Evolutionary conservation across 352 stramenopile genomes (phyloP).

Genomic region (Phytophthora sp.): DNA sequence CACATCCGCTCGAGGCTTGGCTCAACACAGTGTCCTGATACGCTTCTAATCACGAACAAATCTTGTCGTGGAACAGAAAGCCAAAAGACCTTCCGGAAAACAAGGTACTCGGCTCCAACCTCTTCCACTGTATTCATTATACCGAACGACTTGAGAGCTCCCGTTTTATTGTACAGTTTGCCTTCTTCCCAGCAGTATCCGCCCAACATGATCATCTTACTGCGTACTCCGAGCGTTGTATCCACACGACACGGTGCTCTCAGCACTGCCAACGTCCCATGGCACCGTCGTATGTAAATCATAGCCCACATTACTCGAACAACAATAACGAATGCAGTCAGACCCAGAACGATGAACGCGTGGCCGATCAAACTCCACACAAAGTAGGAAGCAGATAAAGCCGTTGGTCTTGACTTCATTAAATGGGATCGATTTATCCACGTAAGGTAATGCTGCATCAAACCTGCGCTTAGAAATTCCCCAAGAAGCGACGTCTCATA

Average conservation of each 20-base stretch:
- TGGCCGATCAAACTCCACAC: slow-evolving; percentile 36
- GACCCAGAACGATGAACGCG: slow-evolving; percentile 18
- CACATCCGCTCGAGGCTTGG: slow-evolving; percentile 16
- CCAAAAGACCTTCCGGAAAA: slow-evolving; percentile 29
- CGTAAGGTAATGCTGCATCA: slow-evolving; percentile 26
- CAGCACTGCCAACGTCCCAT: slow-evolving; percentile 11
- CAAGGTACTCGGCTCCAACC: slow-evolving; percentile 20
- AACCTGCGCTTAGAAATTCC: slow-evolving; percentile 15
- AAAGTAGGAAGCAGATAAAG: slow-evolving; percentile 32
- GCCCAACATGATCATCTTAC: slow-evolving; percentile 21
- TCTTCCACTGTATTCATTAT: slow-evolving; percentile 24
- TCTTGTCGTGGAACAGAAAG: slow-evolving; percentile 15
- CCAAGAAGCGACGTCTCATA: slow-evolving; percentile 31
- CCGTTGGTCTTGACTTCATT: slow-evolving; percentile 3
- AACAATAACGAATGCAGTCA: slow-evolving; percentile 15
- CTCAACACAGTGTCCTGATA: slow-evolving; percentile 19
- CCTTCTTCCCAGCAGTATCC: slow-evolving; percentile 25
- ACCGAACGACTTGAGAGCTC: slow-evolving; percentile 28
- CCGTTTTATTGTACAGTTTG: slow-evolving; percentile 27
- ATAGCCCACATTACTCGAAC: slow-evolving; percentile 10
- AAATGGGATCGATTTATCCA: slow-evolving; percentile 25
- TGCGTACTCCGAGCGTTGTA: slow-evolving; percentile 19
- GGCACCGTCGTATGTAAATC: slow-evolving; percentile 6
- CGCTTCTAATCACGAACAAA: slow-evolving; percentile 24
- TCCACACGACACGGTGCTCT: slow-evolving; percentile 31